Conservation (phyloP, 768 basidiomycete genomes). For the Serendipita sp. region DNA sequence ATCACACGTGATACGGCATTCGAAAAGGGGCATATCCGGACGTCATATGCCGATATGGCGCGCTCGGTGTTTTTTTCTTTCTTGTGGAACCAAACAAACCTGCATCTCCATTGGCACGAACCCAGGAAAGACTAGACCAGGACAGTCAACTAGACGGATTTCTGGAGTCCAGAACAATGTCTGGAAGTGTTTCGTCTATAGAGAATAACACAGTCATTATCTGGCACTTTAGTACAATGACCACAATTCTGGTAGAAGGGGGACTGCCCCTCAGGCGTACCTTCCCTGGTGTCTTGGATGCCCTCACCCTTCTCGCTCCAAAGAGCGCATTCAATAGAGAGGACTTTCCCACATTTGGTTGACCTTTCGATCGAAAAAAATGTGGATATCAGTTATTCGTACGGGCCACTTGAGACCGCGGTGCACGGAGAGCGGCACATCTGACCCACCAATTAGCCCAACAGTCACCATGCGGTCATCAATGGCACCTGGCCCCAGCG, state of each 20-base stretch:
- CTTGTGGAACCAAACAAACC: slow-evolving; percentile 21
- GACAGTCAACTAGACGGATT: slow-evolving; percentile 86
- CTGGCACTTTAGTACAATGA: not conserved
- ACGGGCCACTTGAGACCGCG: too few relatives aligned
- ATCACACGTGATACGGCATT: not conserved
- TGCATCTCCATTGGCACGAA: slow-evolving; percentile 71
- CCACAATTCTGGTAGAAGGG: not conserved
- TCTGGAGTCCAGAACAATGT: slow-evolving; percentile 79
- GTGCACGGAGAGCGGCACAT: not conserved
- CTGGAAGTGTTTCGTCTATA: slow-evolving; percentile 83
- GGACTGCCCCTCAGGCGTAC: slow-evolving; percentile 20
- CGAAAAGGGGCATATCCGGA: not conserved
- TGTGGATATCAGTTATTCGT: not conserved
- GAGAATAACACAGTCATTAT: not conserved
- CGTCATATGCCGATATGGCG: not conserved
- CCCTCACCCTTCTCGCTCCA: slow-evolving; percentile 57
- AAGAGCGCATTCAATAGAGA: slow-evolving; percentile 85
- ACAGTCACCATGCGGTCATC: slow-evolving; percentile 41
- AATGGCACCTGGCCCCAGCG: not conserved
- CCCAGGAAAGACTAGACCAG: slow-evolving; percentile 84
- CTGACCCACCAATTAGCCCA: slow-evolving; percentile 52
- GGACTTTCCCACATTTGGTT: slow-evolving; percentile 93
- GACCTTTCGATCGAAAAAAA: slow-evolving; percentile 31
- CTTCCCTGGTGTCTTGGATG: slow-evolving; percentile 79
- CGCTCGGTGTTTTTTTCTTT: not conserved